Conservation (phyloP, 1,284 basidiomycete species). For the Moesziomyces parantarcticus region DNA sequence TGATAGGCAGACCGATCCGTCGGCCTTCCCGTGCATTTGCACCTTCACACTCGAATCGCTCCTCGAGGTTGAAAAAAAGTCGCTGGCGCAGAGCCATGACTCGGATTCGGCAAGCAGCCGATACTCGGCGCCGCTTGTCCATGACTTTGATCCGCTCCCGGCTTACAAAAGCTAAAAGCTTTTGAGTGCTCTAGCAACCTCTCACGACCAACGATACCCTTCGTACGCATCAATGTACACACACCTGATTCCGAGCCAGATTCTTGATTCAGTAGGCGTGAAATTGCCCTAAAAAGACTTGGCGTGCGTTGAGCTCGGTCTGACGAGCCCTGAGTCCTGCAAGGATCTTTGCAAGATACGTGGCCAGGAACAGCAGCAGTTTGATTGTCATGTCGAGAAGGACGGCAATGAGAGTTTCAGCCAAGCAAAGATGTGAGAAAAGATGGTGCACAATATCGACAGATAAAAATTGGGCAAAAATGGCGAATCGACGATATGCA, state of each 20-base stretch:
- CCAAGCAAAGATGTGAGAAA: no score
- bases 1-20: conserved; percentile 21
- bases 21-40: conserved; percentile 34
- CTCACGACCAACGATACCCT: background rate
- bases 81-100: background rate
- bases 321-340: no score
- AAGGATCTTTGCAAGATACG: no score
- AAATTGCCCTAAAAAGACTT: no score
- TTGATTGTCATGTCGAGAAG: no score
- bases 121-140: background rate
- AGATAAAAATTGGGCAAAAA: conserved; percentile 5
- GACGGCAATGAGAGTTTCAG: background rate
- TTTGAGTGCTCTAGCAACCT: background rate
- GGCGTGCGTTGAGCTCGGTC: no score
- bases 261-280: no score
- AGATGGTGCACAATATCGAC: background rate
- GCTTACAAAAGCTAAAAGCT: no score
- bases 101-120: no score
- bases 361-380: no score
- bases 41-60: conserved; percentile 22
- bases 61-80: conserved; percentile 30
- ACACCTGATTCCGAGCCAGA: no score
- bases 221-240: no score
- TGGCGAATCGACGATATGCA: background rate
- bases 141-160: conserved; percentile 6